These are phyloP conservation scores for Ampelomyces quisqualis DNA, from an alignment of 2,329 filamentous ascomycete genomes.

Conservation along the genomic window DNA sequence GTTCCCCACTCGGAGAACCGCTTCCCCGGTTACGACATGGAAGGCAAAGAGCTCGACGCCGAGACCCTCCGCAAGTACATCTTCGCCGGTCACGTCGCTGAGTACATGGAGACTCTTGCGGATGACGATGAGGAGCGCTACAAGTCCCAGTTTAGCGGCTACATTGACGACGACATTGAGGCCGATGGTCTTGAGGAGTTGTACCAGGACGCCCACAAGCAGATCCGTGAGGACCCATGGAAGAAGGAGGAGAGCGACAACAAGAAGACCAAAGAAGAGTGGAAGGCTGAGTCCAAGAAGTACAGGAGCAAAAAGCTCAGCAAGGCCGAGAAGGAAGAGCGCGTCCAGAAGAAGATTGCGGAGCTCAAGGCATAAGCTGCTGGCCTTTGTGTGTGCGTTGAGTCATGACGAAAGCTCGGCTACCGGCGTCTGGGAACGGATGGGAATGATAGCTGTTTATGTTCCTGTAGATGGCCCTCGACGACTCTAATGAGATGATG, in stretches of 20 bases:
- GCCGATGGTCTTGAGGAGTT: slow-evolving; percentile 96
- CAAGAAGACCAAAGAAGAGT: slow-evolving; percentile 97
- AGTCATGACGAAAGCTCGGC: slow-evolving; percentile 40
- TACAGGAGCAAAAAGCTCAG: slow-evolving; percentile 75
- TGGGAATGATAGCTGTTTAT: slow-evolving; percentile 32
- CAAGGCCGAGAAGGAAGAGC: slow-evolving; percentile 78
- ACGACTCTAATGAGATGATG: slow-evolving; percentile 35
- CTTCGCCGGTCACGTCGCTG: slow-evolving; percentile 94
- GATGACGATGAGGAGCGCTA: slow-evolving; percentile 99
- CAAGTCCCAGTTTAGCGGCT: slow-evolving; percentile 97
- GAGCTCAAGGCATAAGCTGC: slow-evolving; percentile 60
- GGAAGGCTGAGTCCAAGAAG: slow-evolving; percentile 95
- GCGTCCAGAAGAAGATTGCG: slow-evolving; percentile 89
- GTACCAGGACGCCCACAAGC: slow-evolving; percentile 91
- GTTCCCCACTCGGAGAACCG: slow-evolving; percentile 99
- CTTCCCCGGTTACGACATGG: slow-evolving; percentile 98
- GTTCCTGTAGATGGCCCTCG: slow-evolving; percentile 36
- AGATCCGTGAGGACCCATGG: slow-evolving; percentile 96
- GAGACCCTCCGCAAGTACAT: slow-evolving; percentile 99
- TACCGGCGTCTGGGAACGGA: slow-evolving; percentile 40
- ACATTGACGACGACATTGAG: slow-evolving; percentile 95
- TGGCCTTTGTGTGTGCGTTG: slow-evolving; percentile 20
- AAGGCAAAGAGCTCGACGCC: slow-evolving; percentile 95
- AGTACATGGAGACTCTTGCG: slow-evolving; percentile 99
- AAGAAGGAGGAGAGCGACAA: slow-evolving; percentile 79